These are phyloP conservation scores for Yamadazyma diospyri DNA, from an alignment of 1,139 yeast genomes.

Conservation along the genomic window DNA sequence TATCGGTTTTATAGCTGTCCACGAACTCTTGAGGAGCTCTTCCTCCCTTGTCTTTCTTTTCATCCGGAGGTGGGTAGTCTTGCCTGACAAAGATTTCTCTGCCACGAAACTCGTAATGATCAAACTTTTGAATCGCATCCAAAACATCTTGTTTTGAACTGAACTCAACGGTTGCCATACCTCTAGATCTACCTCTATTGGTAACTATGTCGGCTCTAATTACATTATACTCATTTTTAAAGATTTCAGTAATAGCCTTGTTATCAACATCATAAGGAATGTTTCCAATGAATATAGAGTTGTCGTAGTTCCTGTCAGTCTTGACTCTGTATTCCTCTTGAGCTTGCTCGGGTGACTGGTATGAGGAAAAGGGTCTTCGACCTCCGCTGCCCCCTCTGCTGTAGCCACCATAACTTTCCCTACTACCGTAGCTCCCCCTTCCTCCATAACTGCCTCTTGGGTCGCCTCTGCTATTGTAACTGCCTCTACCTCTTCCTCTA, in stretches of 20 bases:
- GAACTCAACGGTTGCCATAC: conserved; percentile 94
- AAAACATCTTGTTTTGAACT: conserved; percentile 63
- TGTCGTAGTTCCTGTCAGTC: conserved; percentile 64
- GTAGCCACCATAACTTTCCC: conserved; percentile 17
- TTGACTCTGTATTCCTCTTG: conserved; percentile 34
- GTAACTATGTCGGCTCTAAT: conserved; percentile 84
- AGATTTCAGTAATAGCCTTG: conserved; percentile 56
- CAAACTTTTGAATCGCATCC: conserved; percentile 68
- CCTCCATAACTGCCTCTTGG: conserved; percentile 25
- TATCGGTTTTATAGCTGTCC: conserved; percentile 15
- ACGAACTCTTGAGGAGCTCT: conserved; percentile 12
- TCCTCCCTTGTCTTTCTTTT: conserved; percentile 23
- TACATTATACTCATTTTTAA: conserved; percentile 64
- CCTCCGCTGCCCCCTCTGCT: conserved; percentile 19
- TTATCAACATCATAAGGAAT: conserved; percentile 64
- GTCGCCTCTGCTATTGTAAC: too few species aligned
- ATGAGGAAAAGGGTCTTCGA: conserved; percentile 21
- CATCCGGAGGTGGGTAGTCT: conserved; percentile 74
- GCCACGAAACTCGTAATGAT: conserved; percentile 66
- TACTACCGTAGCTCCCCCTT: conserved; percentile 17
- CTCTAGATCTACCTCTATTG: conserved; percentile 79
- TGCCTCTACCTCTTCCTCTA: conserved; percentile 13
- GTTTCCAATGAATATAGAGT: conserved; percentile 72
- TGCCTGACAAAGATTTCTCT: conserved; percentile 89
- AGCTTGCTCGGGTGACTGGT: conserved; percentile 20